Base-by-base conservation (phyloP, 2,329 filamentous ascomycete species). In the Sporothrix euskadiensis region DNA sequence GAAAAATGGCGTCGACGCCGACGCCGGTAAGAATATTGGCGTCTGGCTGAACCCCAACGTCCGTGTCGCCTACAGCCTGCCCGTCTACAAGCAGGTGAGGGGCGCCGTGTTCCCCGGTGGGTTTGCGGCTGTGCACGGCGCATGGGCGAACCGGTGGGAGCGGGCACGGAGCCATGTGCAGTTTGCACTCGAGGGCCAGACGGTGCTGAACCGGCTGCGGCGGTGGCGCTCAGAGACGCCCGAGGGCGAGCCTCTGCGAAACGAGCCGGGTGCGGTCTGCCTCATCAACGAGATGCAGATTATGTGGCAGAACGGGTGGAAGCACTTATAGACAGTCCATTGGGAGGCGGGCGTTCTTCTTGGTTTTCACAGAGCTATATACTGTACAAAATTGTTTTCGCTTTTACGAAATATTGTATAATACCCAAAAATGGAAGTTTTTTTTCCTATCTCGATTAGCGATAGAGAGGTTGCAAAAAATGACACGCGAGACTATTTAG, bases 21-120 rank as follows among this genome's bases (percentile, higher is more conserved):
- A 61, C 56, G 56, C 49, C 30, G 63, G 32, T 49, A 76, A 81
- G 59, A 71, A 77, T 59, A 76, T 83, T 72, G 89, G 91, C 69
- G 88, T 93, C 6, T 93, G 85, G 79, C 78, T 93, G 54, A 94
- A 94, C 79, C 90, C 91, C 1, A 85, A 86, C 14, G 91, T 93
- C 12, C 84, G 90, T 9, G 91, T 93, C 5, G 90, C 86, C 1
- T 93, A 93, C 78, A 88, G 84, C 75, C 79, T 80, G 2, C 74
- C 80, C 0, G 88, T 88, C 1, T 91, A 90, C 78, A 79, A 83
- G 12, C 80, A 81, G 19, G 85, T 88, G 3, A 84, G 87, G 5
- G 78, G 79, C 49, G 72, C 77, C 16, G 71, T 78, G 12, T 88
- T 88, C 84, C 83, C 88, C 6, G 84, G 85, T 19, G 77, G 81